Conservation (phyloP, 2,329 filamentous ascomycete genomes). For the Calonectria henricotiae region DNA sequence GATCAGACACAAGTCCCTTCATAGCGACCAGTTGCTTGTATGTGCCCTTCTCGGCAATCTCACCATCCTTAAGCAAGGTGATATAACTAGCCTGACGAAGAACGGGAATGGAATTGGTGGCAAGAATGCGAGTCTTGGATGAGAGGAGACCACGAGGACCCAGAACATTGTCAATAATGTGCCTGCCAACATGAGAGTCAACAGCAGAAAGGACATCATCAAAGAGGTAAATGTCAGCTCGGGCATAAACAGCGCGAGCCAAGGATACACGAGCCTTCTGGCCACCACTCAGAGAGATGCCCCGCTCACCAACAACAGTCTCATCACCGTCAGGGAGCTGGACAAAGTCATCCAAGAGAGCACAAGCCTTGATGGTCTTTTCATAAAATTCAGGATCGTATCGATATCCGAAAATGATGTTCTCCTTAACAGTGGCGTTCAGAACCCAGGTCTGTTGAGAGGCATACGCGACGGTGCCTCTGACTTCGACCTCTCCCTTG, state of each 20-base stretch:
- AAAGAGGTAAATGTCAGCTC: constrained; percentile 95
- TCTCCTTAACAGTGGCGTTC: constrained; percentile 97
- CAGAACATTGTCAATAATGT: constrained; percentile 95
- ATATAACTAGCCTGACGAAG: constrained; percentile 93
- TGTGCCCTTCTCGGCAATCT: constrained; percentile 89
- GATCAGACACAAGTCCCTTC: constrained; percentile 89
- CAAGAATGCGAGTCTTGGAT: constrained; percentile 91
- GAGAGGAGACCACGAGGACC: constrained; percentile 86
- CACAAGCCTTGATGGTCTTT: constrained; percentile 91
- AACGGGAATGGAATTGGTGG: constrained; percentile 95
- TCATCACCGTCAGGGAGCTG: constrained; percentile 96
- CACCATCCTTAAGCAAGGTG: constrained; percentile 85
- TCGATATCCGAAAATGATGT: constrained; percentile 95
- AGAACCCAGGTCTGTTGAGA: constrained; percentile 96
- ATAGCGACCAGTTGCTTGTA: constrained; percentile 93
- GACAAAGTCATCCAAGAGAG: constrained; percentile 90
- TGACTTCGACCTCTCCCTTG: constrained; percentile 85
- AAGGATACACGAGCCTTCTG: constrained; percentile 96
- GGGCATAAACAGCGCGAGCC: constrained; percentile 94
- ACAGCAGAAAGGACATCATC: constrained; percentile 97
- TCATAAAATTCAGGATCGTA: constrained; percentile 97
- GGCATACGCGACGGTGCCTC: constrained; percentile 90
- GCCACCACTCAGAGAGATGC: constrained; percentile 95
- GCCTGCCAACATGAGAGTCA: constrained; percentile 96
- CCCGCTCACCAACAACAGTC: constrained; percentile 96